Base-by-base conservation (phyloP, 75 land plant species). In the Pinus taeda region DNA sequence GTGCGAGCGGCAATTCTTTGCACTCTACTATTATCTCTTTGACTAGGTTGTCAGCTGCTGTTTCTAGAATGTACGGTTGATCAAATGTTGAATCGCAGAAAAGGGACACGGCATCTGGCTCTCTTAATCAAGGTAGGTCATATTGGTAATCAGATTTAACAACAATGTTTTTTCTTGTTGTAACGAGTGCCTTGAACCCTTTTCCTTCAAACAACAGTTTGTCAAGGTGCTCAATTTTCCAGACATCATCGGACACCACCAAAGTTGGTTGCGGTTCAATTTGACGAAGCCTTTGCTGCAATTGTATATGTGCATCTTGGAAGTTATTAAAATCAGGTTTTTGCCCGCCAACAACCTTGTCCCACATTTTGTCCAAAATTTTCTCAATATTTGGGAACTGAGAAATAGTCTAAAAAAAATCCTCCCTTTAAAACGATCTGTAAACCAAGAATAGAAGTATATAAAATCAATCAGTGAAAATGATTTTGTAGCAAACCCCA, bases 201-300 rank as follows among this genome's bases (percentile, higher is more conserved):
- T 84, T 83, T 20, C 82, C 49, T 66, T 42, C 79, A 71, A 78
- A 78, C n/a, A 80, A 42, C 5, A 89, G 78, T 7, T 82, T 78
- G 29, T 89, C 85, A 24, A 89, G 89, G 20, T 78, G 83, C 0
- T 74, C 55, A 2, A 63, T 60, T 1, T 86, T 77, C 91, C 91
- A 89, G 17, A 89, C 87, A 75, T 89, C 91, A 74, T 89, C 91
- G n/a, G 87, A 62, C n/a, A 89, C 82, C 9, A 89, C 65, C 20
- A 89, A 82, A 22, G 59, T 29, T 53, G 59, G 59, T n/a, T n/a
- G 30, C 15, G 59, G n/a, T 74, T 74, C 37, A 11, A 29, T 74
- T 49, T 55, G 59, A 17, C 15, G 17, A 22, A 69, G 71, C n/a
- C 49, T 39, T 39, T 69, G 71, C 49, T 39, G 71, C 12, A 69